These are phyloP conservation scores for Penicillium silybi DNA, from an alignment of 495 filamentous ascomycete genomes.

Conservation along the genomic window DNA sequence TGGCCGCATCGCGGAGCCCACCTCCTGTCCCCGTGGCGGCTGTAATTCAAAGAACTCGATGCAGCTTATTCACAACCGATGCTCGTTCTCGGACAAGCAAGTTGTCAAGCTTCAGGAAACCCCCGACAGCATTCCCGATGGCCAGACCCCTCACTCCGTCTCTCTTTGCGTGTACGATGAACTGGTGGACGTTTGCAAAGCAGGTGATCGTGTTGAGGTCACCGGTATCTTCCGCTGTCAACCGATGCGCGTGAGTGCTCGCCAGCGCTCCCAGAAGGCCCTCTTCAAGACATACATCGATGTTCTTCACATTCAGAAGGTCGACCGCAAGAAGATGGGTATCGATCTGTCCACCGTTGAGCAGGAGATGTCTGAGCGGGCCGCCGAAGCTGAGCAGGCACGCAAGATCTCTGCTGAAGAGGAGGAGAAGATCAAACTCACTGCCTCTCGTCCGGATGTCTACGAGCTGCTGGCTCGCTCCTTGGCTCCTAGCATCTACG, in stretches of 20 bases:
- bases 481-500: conserved; percentile 90
- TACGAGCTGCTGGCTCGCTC: conserved; percentile 93
- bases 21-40: conserved; percentile 76
- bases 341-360: conserved; percentile 88
- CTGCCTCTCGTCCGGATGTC: conserved; percentile 76
- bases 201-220: conserved; percentile 92
- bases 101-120: conserved; percentile 99
- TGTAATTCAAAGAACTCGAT: conserved; percentile 89
- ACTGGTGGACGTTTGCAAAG: conserved; percentile 94
- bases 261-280: conserved; percentile 86
- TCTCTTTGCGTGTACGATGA: conserved; percentile 96
- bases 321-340: conserved; percentile 89
- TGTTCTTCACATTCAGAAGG: conserved; percentile 91
- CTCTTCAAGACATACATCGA: conserved; percentile 98
- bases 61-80: conserved; percentile 97
- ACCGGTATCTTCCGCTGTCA: conserved; percentile 96
- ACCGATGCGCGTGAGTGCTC: conserved; percentile 91
- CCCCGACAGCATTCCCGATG: conserved; percentile 87
- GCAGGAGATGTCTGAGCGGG: conserved; percentile 73
- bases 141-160: conserved; percentile 95
- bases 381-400: conserved; percentile 70
- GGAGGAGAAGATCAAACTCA: conserved; percentile 80
- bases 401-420: conserved; percentile 88
- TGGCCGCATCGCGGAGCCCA: conserved; percentile 93
- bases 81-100: conserved; percentile 92